phyloP scores from a whole-genome alignment of 306 rosid species.

The Fragaria vesca region DNA sequence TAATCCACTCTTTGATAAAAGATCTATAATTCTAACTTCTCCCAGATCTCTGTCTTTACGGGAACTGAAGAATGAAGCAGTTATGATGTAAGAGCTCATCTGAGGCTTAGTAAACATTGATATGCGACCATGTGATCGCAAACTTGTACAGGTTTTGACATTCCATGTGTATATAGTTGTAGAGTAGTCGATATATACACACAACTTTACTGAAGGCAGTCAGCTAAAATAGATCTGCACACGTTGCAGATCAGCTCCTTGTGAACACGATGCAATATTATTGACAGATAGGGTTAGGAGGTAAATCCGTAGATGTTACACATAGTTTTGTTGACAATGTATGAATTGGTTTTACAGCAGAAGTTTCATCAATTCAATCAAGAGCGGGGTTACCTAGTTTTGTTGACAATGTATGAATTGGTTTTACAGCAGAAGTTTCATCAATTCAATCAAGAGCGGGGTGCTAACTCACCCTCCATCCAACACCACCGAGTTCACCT shows the following conservation, averaged over 20 bases:
- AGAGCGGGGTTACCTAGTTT: not conserved
- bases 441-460: not conserved
- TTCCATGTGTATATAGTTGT: slow-evolving; percentile 5
- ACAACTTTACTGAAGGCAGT: not conserved
- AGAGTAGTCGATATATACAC: slow-evolving; percentile 1
- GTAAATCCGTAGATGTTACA: not conserved
- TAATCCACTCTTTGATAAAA: not conserved
- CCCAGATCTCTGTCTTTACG: not conserved
- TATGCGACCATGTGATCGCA: not conserved
- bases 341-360: not conserved
- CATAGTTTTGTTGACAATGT: not conserved
- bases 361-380: slow-evolving; percentile 3
- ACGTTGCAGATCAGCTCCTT: not conserved
- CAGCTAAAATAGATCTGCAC: not conserved
- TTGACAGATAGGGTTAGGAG: not conserved
- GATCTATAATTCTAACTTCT: not conserved
- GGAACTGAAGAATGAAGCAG: not conserved
- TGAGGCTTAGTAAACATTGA: not conserved
- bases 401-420: not conserved
- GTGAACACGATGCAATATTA: not conserved
- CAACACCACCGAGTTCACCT: not conserved
- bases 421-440: not conserved
- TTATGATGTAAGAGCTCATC: not conserved
- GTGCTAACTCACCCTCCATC: not conserved
- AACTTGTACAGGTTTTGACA: slow-evolving; percentile 23